These are phyloP conservation scores for Closterium sp. DNA, from an alignment of 139 green algal species.

Conservation along the genomic window DNA sequence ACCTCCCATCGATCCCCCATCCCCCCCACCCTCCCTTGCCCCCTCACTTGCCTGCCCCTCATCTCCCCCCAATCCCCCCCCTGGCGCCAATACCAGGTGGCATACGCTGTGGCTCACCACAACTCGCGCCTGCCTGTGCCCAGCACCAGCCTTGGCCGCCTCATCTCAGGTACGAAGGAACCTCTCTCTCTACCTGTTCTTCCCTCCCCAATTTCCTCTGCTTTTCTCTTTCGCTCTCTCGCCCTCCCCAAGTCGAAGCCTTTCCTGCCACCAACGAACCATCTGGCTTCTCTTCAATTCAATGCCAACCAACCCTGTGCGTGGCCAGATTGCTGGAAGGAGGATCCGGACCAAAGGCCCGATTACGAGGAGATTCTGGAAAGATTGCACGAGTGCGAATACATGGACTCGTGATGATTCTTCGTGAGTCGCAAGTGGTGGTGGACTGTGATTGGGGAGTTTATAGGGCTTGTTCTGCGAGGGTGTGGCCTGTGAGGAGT, in stretches of 20 bases:
- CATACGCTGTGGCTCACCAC: not conserved
- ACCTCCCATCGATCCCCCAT: too few species aligned
- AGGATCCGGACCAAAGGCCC: not conserved
- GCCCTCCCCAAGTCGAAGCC: not conserved
- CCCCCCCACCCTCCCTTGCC: too few species aligned
- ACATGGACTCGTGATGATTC: not conserved
- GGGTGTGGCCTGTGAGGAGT: too few species aligned
- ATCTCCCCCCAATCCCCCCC: not conserved
- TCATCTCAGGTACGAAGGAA: not conserved
- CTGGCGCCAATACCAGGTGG: not conserved
- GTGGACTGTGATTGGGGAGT: too few species aligned
- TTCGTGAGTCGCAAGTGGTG: too few species aligned
- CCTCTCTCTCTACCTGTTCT: too few species aligned
- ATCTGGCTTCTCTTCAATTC: not conserved
- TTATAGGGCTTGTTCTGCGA: too few species aligned
- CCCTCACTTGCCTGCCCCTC: too few species aligned
- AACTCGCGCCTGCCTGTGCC: not conserved
- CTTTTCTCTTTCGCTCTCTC: too few species aligned
- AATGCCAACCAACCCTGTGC: too few species aligned
- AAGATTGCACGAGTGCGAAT: conserved; percentile 15
- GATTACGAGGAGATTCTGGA: not conserved
- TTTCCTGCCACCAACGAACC: too few species aligned
- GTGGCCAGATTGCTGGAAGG: conserved; percentile 3
- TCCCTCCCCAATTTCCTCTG: not conserved
- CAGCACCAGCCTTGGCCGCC: not conserved